A percentile compares a stretch with the other conserved stretches of the same genome.
Conservation (phyloP, 768 basidiomycete genomes). For the Leccinum rimulosum region DNA sequence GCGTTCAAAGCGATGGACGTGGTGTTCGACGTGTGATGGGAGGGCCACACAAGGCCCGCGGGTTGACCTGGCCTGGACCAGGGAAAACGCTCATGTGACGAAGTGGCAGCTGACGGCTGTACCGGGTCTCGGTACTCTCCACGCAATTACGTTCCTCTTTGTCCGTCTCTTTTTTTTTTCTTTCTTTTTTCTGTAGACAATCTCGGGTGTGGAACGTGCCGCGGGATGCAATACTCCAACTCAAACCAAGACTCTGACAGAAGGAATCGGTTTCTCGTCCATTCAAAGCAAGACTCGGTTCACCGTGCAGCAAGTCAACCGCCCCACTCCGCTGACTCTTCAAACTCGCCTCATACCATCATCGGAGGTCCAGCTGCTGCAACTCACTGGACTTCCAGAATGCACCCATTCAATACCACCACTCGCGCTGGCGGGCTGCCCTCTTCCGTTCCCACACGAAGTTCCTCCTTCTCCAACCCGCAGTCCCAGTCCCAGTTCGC, state of each 20-base stretch:
- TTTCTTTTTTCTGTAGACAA: not conserved
- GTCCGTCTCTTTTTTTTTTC: not conserved
- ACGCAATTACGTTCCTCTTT: not conserved
- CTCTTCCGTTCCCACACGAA: slow-evolving; percentile 62
- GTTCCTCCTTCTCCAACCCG: slow-evolving; percentile 64
- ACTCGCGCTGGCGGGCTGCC: slow-evolving; percentile 32
- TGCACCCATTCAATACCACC: slow-evolving; percentile 44
- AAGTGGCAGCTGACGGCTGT: slow-evolving; percentile 14
- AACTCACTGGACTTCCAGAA: slow-evolving; percentile 44
- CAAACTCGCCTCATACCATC: slow-evolving; percentile 45
- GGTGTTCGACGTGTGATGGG: slow-evolving; percentile 63
- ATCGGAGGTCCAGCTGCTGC: slow-evolving; percentile 33
- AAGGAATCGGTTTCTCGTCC: slow-evolving; percentile 54
- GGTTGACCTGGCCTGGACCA: slow-evolving; percentile 3
- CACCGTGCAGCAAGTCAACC: slow-evolving; percentile 72
- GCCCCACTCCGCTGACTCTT: slow-evolving; percentile 49
- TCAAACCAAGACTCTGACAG: slow-evolving; percentile 44
- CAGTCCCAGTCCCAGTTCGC: slow-evolving; percentile 58
- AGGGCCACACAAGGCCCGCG: slow-evolving; percentile 9
- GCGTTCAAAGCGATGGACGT: slow-evolving; percentile 78
- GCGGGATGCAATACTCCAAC: slow-evolving; percentile 30
- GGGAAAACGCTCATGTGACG: slow-evolving; percentile 6
- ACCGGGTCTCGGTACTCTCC: not conserved
- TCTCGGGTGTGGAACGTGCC: too few relatives aligned
- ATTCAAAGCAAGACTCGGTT: slow-evolving; percentile 37